Base-by-base conservation (phyloP, 148 eudicot species). In the Silene conica region DNA sequence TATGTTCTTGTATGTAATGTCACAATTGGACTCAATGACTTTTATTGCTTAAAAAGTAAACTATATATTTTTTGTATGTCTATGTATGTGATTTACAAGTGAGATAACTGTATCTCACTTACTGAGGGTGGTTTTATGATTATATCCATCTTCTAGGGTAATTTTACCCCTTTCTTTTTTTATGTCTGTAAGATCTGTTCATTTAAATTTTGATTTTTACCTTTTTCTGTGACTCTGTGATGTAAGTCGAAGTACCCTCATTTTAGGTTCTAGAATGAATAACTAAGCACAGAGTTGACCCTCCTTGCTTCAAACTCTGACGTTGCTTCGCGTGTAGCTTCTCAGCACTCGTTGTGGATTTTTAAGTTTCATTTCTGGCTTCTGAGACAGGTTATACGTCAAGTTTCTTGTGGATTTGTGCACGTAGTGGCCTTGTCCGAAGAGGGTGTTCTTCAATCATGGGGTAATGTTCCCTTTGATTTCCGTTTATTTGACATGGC, bases 341-440 rank as follows among this genome's bases (percentile, higher is more conserved):
- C 13, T 28, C 11, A 8, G 55, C 46, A 9, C 6, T 6, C 18
- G 50, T 11, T 55, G 18, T 9, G 7, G 16, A 48, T 58, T 69
- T 23, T 54, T 50, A 69, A 69, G 61, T 54, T 14, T 69, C 4
- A 50, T 8, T 5, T 69, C 60, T 25, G 20, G 15, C 14, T 69
- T 50, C 12, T 25, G 55, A 23, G 72, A 69, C 83, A 96, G 97
- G 80, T 85, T 69, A 85, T 96, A 73, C 82, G 85, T 48, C 97
- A 92, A 87, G 97, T 94, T 75, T 88, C 97, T 66, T 94, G 98
- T 84, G 98, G 98, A 77, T 87, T 91, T 77, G 98, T 86, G 5
- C 95, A 92, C 79, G 91, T 80, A 21, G 81, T 90, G 79, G 91
- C 90, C 63, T 82, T 92, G 83, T 89, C 95, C 50, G 92, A 88